Conservation (phyloP, 192 early-diverging fungal genomes). For the Coemansia sp. region DNA sequence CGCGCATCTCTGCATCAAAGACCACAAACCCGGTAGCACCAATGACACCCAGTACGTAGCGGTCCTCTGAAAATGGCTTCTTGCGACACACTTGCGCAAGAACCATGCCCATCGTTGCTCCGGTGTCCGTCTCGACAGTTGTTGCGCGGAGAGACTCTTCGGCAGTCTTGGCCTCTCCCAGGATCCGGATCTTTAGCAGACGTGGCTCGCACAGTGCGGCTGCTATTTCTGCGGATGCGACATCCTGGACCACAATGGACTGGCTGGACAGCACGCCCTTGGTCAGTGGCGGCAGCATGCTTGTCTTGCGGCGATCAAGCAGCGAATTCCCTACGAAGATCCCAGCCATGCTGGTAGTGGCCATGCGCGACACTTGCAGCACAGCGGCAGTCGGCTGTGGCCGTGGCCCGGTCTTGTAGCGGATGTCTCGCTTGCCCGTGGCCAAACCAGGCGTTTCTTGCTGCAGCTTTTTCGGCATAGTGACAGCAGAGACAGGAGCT, state of each 20-base stretch:
- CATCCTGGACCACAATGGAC: not conserved
- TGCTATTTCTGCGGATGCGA: not conserved
- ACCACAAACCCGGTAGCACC: slow-evolving; percentile 69
- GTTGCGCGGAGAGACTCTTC: slow-evolving; percentile 84
- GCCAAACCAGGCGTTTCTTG: not conserved
- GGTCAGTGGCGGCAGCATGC: slow-evolving; percentile 6
- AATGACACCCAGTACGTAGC: slow-evolving; percentile 83
- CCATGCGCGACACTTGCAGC: slow-evolving; percentile 39
- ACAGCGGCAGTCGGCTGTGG: slow-evolving; percentile 25
- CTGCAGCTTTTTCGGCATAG: not conserved
- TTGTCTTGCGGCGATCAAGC: slow-evolving; percentile 8
- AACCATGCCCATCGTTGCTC: slow-evolving; percentile 75
- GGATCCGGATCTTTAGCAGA: slow-evolving; percentile 26
- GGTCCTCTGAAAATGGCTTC: slow-evolving; percentile 78
- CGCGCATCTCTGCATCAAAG: slow-evolving; percentile 74
- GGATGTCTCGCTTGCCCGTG: slow-evolving; percentile 4
- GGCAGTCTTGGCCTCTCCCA: slow-evolving; percentile 27
- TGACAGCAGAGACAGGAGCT: not conserved
- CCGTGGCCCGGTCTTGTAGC: slow-evolving; percentile 13
- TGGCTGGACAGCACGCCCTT: not conserved
- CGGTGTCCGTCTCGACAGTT: slow-evolving; percentile 72
- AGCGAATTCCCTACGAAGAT: slow-evolving; percentile 38
- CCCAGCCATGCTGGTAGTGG: slow-evolving; percentile 31
- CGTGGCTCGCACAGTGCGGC: slow-evolving; percentile 19
- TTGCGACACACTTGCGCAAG: slow-evolving; percentile 85